These are phyloP conservation scores for Cydonia oblonga DNA, from an alignment of 331 rosid species.

Conservation along the genomic window DNA sequence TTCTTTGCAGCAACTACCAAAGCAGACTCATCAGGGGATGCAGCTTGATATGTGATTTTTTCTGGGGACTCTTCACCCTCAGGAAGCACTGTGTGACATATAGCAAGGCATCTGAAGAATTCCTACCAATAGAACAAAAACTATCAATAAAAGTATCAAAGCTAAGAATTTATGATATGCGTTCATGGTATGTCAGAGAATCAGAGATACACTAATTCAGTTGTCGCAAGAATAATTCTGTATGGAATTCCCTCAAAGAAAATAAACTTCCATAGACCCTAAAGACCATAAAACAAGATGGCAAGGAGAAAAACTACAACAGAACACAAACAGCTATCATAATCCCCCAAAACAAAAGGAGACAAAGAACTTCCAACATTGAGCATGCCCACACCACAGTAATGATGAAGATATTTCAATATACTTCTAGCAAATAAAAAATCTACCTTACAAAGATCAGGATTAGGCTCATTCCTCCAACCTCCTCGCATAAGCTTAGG, in stretches of 20 bases:
- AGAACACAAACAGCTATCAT: not conserved
- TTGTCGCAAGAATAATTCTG: not conserved
- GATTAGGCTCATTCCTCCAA: slow-evolving; percentile 92
- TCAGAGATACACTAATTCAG: not conserved
- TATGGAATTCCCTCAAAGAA: not conserved
- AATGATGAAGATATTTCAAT: not conserved
- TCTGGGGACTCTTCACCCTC: slow-evolving; percentile 86
- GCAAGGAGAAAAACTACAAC: not conserved
- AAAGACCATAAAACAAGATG: not conserved
- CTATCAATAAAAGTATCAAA: not conserved
- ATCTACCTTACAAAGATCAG: slow-evolving; percentile 70
- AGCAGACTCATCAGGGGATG: slow-evolving; percentile 98
- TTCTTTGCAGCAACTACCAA: slow-evolving; percentile 92
- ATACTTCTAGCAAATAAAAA: slow-evolving; percentile 2
- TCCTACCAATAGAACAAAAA: slow-evolving; percentile 36
- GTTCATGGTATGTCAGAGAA: not conserved
- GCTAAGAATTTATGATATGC: not conserved
- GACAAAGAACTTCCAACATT: not conserved
- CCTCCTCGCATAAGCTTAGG: slow-evolving; percentile 80
- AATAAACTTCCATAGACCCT: not conserved
- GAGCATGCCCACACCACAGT: not conserved
- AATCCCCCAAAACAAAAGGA: not conserved
- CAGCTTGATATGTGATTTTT: slow-evolving; percentile 84
- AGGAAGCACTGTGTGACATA: slow-evolving; percentile 95
- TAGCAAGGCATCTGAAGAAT: slow-evolving; percentile 99